Percentiles rank a stretch among this genome's conserved stretches.
These are phyloP conservation scores for Aspergillus felis DNA, from an alignment of 2,329 filamentous ascomycete genomes.

Conservation along the genomic window DNA sequence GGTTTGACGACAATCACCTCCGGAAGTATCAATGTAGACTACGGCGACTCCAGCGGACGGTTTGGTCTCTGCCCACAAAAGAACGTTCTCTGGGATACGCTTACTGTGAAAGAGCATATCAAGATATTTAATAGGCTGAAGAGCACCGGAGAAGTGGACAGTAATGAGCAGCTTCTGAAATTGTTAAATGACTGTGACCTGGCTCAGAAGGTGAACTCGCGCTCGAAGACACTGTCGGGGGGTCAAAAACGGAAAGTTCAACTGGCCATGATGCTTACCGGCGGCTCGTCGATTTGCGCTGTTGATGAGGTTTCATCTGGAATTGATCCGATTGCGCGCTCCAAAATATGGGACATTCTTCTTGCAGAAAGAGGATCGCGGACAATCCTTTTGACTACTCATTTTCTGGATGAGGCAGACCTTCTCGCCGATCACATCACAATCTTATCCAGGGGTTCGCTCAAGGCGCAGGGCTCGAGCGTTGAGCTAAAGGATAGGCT, in stretches of 20 bases:
- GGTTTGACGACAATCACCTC: slow-evolving; percentile 73
- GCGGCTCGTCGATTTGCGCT: slow-evolving; percentile 81
- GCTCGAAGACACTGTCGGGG: slow-evolving; percentile 75
- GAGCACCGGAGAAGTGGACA: slow-evolving; percentile 54
- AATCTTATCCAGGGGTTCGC: slow-evolving; percentile 76
- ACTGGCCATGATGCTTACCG: slow-evolving; percentile 91
- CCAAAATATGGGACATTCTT: slow-evolving; percentile 93
- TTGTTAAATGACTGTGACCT: slow-evolving; percentile 72
- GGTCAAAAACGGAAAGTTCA: slow-evolving; percentile 92
- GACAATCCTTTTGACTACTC: slow-evolving; percentile 84
- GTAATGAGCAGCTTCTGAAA: slow-evolving; percentile 55
- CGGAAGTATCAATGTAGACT: slow-evolving; percentile 74
- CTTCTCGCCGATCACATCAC: slow-evolving; percentile 84
- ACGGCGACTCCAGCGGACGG: slow-evolving; percentile 70
- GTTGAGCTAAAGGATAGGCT: slow-evolving; percentile 78
- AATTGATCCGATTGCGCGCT: slow-evolving; percentile 76
- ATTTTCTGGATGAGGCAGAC: slow-evolving; percentile 92
- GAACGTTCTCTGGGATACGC: slow-evolving; percentile 87
- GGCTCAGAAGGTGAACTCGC: slow-evolving; percentile 66
- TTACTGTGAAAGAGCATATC: slow-evolving; percentile 83
- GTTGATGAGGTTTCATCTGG: slow-evolving; percentile 89
- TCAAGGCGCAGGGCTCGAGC: slow-evolving; percentile 78
- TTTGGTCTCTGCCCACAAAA: slow-evolving; percentile 88
- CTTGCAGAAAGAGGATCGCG: slow-evolving; percentile 75
- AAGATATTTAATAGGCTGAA: slow-evolving; percentile 81